Conservation (phyloP, 2,329 filamentous ascomycete species). For the Xylaria sp. region DNA sequence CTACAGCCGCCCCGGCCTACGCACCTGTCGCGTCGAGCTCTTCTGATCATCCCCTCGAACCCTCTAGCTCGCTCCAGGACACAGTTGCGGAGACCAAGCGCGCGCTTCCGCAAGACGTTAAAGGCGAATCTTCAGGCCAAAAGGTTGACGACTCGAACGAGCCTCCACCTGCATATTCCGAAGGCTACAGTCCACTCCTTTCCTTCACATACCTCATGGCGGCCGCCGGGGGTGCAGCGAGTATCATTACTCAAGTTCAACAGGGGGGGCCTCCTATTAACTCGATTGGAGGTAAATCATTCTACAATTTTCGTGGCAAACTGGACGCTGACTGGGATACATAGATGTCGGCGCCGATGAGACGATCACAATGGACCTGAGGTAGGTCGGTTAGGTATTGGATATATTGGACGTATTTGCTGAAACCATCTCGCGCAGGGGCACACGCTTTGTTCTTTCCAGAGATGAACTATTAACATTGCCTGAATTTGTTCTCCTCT, state of each 20-base stretch:
- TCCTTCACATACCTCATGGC: conserved; percentile 98
- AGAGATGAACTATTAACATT: conserved; percentile 94
- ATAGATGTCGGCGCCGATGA: conserved; percentile 87
- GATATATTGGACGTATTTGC: conserved; percentile 24
- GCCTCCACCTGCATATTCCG: conserved; percentile 94
- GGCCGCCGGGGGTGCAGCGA: conserved; percentile 93
- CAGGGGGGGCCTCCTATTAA: conserved; percentile 91
- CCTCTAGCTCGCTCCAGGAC: conserved; percentile 58
- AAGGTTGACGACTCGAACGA: conserved; percentile 83
- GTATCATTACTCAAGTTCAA: conserved; percentile 99
- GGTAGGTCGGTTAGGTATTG: conserved; percentile 65
- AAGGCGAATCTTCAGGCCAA: conserved; percentile 73
- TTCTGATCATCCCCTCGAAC: conserved; percentile 51
- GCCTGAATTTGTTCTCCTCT: conserved; percentile 95
- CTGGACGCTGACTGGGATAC: conserved; percentile 6
- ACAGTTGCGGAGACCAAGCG: conserved; percentile 81
- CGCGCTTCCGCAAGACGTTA: conserved; percentile 82
- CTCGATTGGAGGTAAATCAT: conserved; percentile 77
- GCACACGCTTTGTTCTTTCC: conserved; percentile 91
- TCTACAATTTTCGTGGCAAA: neutral
- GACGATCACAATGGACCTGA: conserved; percentile 92
- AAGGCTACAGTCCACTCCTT: conserved; percentile 90
- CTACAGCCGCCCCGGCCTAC: conserved; percentile 66
- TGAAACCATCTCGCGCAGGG: conserved; percentile 63
- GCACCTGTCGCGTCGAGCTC: conserved; percentile 56